Conservation (phyloP, 176 grass and related monocot species). For the Zea mays region Zm-B73-REFERENCE-NAM-5.0 NC_050097.1:4864501-4865000, state of each 20-base stretch:
- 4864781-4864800: neutral
- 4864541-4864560: slow-evolving; percentile 34
- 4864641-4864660: slow-evolving; percentile 83
- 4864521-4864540: slow-evolving; percentile 4
- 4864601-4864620: slow-evolving; percentile 78
- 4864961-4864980: neutral
- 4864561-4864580: slow-evolving; percentile 44
- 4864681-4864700: neutral
- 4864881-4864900: neutral
- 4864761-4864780: neutral
- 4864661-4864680: slow-evolving; percentile 81
- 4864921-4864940: neutral
- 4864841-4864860: neutral
- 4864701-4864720: neutral
- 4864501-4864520: slow-evolving; percentile 23
- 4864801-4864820: neutral
- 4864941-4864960: neutral
- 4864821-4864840: neutral
- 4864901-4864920: neutral
- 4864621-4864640: slow-evolving; percentile 92
- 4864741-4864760: neutral
- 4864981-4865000: neutral
- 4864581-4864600: slow-evolving; percentile 78
- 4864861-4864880: neutral
- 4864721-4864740: neutral